phyloP scores from a whole-genome alignment of 2,329 filamentous ascomycete species.

The Didymosphaeria variabile region DNA sequence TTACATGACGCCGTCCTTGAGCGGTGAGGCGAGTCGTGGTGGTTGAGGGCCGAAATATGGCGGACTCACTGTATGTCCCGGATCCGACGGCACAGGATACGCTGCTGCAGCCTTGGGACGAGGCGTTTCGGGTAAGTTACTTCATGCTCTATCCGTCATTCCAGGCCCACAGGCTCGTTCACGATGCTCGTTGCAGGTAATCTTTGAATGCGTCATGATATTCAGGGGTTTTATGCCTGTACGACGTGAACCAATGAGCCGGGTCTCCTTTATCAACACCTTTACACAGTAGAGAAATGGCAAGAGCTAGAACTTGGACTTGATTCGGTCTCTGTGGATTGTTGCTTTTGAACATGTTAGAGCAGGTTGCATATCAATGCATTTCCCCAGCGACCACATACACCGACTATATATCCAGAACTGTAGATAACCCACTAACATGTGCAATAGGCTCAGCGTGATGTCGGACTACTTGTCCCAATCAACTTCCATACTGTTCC shows the following conservation, averaged over 20 bases:
- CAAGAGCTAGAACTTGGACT: not conserved
- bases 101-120: conserved; percentile 41
- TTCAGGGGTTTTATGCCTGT: not conserved
- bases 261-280: not conserved
- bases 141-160: not conserved
- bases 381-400: not conserved
- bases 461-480: conserved; percentile 66
- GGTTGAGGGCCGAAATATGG: conserved; percentile 30
- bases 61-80: conserved; percentile 40
- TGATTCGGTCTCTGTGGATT: not conserved
- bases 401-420: not conserved
- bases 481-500: conserved; percentile 70
- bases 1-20: not conserved
- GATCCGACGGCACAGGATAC: conserved; percentile 38
- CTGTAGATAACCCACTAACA: conserved; percentile 20
- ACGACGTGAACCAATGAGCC: not conserved
- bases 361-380: not conserved
- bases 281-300: not conserved
- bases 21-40: not conserved
- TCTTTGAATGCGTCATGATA: conserved; percentile 4
- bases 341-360: not conserved
- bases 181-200: not conserved
- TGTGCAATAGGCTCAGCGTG: conserved; percentile 64
- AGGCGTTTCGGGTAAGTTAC: conserved; percentile 40
- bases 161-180: not conserved